Percentiles rank a stretch among this genome's conserved stretches.
Conservation (phyloP, 768 basidiomycete genomes). For the Trametes cinnabarina region DNA sequence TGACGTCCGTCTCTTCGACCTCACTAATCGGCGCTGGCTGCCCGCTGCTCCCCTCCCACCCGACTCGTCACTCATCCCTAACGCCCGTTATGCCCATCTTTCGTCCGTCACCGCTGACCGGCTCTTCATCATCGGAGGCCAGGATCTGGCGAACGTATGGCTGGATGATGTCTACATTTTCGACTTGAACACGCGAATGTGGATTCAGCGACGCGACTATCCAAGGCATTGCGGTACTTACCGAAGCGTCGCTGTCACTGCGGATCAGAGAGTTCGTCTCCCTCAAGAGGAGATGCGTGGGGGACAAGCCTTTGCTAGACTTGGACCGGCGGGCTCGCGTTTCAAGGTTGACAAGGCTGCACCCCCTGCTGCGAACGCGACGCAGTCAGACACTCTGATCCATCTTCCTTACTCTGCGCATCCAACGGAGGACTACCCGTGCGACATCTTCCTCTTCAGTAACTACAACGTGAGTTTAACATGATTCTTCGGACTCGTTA, state of each 20-base stretch:
- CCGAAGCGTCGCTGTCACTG: constrained; percentile 86
- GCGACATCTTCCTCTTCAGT: constrained; percentile 88
- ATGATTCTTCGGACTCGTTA: constrained; percentile 1
- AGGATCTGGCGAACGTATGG: constrained; percentile 92
- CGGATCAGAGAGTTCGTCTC: constrained; percentile 62
- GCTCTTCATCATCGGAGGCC: constrained; percentile 91
- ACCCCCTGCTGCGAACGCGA: constrained; percentile 44
- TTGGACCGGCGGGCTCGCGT: constrained; percentile 57
- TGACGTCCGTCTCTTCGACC: constrained; percentile 89
- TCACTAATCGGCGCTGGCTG: constrained; percentile 69
- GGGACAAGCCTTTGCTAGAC: constrained; percentile 27
- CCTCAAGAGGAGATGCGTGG: constrained; percentile 59
- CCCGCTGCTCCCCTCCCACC: constrained; percentile 41
- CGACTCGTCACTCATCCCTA: constrained; percentile 53
- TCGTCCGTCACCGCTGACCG: constrained; percentile 82
- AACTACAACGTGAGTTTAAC: constrained; percentile 82
- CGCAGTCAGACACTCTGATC: constrained; percentile 55
- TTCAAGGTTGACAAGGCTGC: constrained; percentile 51
- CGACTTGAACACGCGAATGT: constrained; percentile 68
- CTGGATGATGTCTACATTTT: constrained; percentile 91
- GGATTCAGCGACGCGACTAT: constrained; percentile 80
- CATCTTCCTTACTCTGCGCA: constrained; percentile 76
- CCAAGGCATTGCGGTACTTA: constrained; percentile 96
- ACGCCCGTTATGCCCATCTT: constrained; percentile 91
- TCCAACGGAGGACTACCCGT: constrained; percentile 72